These are phyloP conservation scores for Aspergillus chevalieri DNA, from an alignment of 2,329 filamentous ascomycete species.

Conservation along the genomic window DNA sequence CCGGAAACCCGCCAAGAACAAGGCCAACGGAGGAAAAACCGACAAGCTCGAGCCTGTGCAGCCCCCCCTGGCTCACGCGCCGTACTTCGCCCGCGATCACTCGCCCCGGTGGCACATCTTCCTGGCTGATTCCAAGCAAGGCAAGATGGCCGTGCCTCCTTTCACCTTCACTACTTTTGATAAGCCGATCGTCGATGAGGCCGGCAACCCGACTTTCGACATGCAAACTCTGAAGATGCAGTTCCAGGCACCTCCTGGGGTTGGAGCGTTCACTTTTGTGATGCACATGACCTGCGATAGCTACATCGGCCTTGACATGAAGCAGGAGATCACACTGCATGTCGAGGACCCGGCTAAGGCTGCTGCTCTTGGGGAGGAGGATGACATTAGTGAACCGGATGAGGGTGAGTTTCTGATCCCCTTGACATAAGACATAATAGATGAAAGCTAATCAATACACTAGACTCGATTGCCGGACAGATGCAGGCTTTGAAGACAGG, in stretches of 20 bases:
- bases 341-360: constrained; percentile 88
- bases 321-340: constrained; percentile 79
- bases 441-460: constrained; percentile 15
- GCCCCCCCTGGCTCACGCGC: constrained; percentile 81
- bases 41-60: constrained; percentile 59
- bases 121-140: constrained; percentile 86
- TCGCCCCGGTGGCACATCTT: constrained; percentile 92
- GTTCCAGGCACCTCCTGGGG: constrained; percentile 88
- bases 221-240: constrained; percentile 96
- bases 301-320: constrained; percentile 89
- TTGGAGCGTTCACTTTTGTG: constrained; percentile 88
- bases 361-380: constrained; percentile 71
- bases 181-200: constrained; percentile 72
- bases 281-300: constrained; percentile 92
- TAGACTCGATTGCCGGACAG: constrained; percentile 83
- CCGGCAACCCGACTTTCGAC: constrained; percentile 82
- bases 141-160: constrained; percentile 91
- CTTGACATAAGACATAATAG: constrained; percentile 13
- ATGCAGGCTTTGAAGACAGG: constrained; percentile 80
- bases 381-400: constrained; percentile 95
- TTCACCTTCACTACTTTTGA: constrained; percentile 94
- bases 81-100: constrained; percentile 83
- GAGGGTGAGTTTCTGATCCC: constrained; percentile 63
- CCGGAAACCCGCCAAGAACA: constrained; percentile 59
- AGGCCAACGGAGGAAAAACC: constrained; percentile 54